A percentile compares a stretch with the other conserved stretches of the same genome.
Evolutionary conservation across 129 eudicot species (phyloP).

Genomic region (Artemisia annua): DNA sequence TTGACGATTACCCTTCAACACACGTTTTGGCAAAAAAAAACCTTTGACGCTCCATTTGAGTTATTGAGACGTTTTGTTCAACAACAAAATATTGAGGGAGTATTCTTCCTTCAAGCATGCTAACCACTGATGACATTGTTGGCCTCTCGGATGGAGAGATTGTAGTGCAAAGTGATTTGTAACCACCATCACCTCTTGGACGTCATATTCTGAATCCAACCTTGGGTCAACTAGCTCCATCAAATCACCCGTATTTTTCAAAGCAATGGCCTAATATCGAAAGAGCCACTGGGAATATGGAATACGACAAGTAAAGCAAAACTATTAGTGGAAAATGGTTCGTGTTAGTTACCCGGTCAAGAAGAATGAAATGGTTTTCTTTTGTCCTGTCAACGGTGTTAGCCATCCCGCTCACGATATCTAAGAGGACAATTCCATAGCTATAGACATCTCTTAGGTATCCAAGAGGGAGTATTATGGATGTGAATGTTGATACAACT

Average conservation of each 20-base stretch:
- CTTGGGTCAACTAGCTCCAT: constrained; percentile 54
- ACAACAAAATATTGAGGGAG: constrained; percentile 13
- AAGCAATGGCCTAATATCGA: constrained; percentile 49
- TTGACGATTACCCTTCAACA: too few relatives aligned
- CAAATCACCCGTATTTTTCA: constrained; percentile 40
- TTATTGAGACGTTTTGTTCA: constrained; percentile 25
- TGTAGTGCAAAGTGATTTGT: constrained; percentile 43
- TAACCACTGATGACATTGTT: constrained; percentile 57
- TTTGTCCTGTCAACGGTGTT: constrained; percentile 44
- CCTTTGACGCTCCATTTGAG: not conserved
- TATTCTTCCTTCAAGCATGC: constrained; percentile 58
- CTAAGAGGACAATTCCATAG: constrained; percentile 59
- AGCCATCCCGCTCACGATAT: constrained; percentile 58
- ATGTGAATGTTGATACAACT: too few relatives aligned
- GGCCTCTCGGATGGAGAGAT: constrained; percentile 46
- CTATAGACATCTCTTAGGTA: constrained; percentile 81
- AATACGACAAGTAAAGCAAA: not conserved
- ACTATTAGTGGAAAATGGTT: not conserved
- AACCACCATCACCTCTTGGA: constrained; percentile 36
- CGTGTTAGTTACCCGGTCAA: constrained; percentile 59
- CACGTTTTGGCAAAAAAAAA: too few relatives aligned
- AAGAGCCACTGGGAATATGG: not conserved
- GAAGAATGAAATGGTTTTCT: constrained; percentile 46
- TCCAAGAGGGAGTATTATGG: too few relatives aligned
- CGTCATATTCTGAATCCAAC: constrained; percentile 35